Percentiles rank a stretch among this genome's conserved stretches.
These are phyloP conservation scores for Diutina scorzettiae DNA, from an alignment of 1,139 yeast species.

Conservation along the genomic window DNA sequence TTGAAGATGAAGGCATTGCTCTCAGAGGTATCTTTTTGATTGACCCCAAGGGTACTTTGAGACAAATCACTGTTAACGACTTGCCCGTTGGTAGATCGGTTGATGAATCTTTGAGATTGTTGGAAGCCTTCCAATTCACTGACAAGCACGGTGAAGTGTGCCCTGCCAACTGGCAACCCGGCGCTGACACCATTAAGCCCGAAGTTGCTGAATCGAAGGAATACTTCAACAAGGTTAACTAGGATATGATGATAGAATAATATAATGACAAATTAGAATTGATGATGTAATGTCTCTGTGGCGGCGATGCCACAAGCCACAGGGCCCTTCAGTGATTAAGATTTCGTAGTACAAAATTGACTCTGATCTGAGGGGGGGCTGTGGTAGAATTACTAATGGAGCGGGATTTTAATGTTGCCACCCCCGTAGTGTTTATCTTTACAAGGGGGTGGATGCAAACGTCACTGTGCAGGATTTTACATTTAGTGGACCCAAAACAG, in stretches of 20 bases:
- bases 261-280: background rate
- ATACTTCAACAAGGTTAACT: conserved; percentile 55
- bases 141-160: conserved; percentile 97
- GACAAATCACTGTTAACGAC: conserved; percentile 96
- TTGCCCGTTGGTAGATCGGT: conserved; percentile 98
- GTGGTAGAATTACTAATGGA: background rate
- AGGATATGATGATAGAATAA: background rate
- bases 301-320: background rate
- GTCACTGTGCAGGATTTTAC: no score
- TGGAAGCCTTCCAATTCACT: conserved; percentile 98
- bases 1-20: conserved; percentile 93
- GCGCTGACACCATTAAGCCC: conserved; percentile 89
- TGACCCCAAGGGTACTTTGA: conserved; percentile 87
- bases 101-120: conserved; percentile 92
- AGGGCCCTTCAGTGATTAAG: background rate
- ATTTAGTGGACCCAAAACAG: background rate
- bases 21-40: conserved; percentile 96
- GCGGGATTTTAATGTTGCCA: background rate
- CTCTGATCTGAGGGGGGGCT: no score
- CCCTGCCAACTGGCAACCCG: conserved; percentile 99
- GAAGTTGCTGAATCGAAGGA: conserved; percentile 72
- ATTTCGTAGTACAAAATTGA: no score
- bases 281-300: background rate
- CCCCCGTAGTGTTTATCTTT: background rate
- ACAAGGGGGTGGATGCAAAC: background rate